A percentile compares a stretch with the other conserved stretches of the same genome.
Evolutionary conservation across 2,329 filamentous ascomycete genomes (phyloP).

Genomic region (Dryadomyces quercus-mongolicae): DNA sequence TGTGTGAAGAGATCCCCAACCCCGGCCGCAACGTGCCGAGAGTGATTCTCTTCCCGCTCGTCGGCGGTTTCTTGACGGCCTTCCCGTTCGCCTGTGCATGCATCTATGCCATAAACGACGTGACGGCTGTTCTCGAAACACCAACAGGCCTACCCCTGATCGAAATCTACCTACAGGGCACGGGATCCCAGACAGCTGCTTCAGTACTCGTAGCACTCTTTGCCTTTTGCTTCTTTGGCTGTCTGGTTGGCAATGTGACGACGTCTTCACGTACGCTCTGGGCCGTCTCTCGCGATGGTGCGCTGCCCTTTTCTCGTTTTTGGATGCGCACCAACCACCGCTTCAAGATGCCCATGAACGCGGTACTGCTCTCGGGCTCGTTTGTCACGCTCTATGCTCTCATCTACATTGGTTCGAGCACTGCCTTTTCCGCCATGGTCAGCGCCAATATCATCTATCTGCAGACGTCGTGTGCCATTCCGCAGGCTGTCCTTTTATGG

Average conservation of each 20-base stretch:
- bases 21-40: constrained; percentile 7
- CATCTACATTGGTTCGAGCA: constrained; percentile 18
- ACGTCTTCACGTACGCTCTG: constrained; percentile 8
- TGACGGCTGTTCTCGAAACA: constrained; percentile 3
- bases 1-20: constrained; percentile 9
- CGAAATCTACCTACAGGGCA: constrained; percentile 9
- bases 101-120: constrained; percentile 8
- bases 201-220: constrained; percentile 7
- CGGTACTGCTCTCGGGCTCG: constrained; percentile 8
- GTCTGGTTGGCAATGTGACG: constrained; percentile 6
- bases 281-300: constrained; percentile 14
- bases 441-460: constrained; percentile 8
- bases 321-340: constrained; percentile 13
- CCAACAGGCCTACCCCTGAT: constrained; percentile 9
- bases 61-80: constrained; percentile 4
- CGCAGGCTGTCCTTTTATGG: constrained; percentile 16
- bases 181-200: constrained; percentile 1
- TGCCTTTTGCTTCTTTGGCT: constrained; percentile 10
- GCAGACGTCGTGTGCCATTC: constrained; percentile 12
- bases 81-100: constrained; percentile 8
- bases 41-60: constrained; percentile 4
- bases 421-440: constrained; percentile 13
- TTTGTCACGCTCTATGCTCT: constrained; percentile 14
- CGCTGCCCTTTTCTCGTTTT: constrained; percentile 15
- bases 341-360: constrained; percentile 18